phyloP scores from a whole-genome alignment of 2,329 filamentous ascomycete species.

The Nothophaeocryptopus gaeumannii region DNA sequence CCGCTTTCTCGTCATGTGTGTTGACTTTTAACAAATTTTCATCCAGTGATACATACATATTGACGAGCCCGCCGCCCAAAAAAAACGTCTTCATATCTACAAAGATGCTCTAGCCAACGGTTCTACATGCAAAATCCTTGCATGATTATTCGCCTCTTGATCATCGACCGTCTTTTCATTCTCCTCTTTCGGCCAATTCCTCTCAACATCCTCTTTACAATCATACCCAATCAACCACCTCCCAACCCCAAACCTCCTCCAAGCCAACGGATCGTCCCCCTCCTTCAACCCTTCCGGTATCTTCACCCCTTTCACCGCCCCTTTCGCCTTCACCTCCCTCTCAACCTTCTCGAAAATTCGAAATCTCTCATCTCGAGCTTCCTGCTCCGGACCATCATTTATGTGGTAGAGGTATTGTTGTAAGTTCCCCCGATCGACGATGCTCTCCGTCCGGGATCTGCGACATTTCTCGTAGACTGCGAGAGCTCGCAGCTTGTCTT shows the following conservation, averaged over 20 bases:
- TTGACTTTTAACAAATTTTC: too few species aligned
- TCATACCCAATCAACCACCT: slow-evolving; percentile 19
- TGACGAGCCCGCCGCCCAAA: too few species aligned
- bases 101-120: slow-evolving; percentile 6
- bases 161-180: too few species aligned
- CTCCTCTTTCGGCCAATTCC: slow-evolving; percentile 7
- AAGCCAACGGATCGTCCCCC: slow-evolving; percentile 17
- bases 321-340: slow-evolving; percentile 1
- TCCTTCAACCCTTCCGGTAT: slow-evolving; percentile 10
- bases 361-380: slow-evolving; percentile 27
- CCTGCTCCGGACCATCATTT: slow-evolving; percentile 57
- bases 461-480: slow-evolving; percentile 58
- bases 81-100: too few species aligned
- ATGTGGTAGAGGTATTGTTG: slow-evolving; percentile 63
- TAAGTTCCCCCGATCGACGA: slow-evolving; percentile 59
- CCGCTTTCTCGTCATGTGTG: too few species aligned
- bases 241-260: slow-evolving; percentile 18
- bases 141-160: too few species aligned
- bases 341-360: slow-evolving; percentile 12
- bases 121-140: too few species aligned
- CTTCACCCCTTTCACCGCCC: background rate
- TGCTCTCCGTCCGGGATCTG: slow-evolving; percentile 56
- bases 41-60: too few species aligned
- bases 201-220: slow-evolving; percentile 15
- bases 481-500: slow-evolving; percentile 16